Percentiles rank a stretch among this genome's conserved stretches.
phyloP scores from a whole-genome alignment of 768 basidiomycete species.

The Rhizopogon vinicolor region DNA sequence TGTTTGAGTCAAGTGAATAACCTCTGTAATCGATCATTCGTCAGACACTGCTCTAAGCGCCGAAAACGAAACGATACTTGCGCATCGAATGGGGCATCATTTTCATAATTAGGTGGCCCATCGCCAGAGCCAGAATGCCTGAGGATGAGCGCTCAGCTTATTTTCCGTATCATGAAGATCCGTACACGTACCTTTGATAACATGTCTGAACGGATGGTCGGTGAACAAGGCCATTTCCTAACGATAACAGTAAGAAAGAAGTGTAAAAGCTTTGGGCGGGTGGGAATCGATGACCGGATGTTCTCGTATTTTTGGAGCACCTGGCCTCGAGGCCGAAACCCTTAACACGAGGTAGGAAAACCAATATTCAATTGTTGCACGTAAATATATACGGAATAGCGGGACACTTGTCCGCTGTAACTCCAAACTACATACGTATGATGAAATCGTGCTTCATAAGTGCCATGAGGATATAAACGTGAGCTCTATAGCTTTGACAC shows the following conservation, averaged over 20 bases:
- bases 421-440: not conserved
- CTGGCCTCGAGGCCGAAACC: slow-evolving; percentile 11
- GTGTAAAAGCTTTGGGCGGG: slow-evolving; percentile 14
- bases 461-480: not conserved
- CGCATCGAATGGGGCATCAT: slow-evolving; percentile 35
- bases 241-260: slow-evolving; percentile 9
- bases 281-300: slow-evolving; percentile 18
- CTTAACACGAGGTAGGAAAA: slow-evolving; percentile 21
- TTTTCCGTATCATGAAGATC: not conserved
- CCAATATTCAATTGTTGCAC: slow-evolving; percentile 7
- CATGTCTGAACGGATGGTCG: slow-evolving; percentile 29
- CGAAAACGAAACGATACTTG: slow-evolving; percentile 15
- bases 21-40: slow-evolving; percentile 34
- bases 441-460: not conserved
- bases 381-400: slow-evolving; percentile 6
- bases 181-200: slow-evolving; percentile 22
- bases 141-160: slow-evolving; percentile 9
- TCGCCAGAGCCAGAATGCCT: slow-evolving; percentile 45
- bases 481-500: not conserved
- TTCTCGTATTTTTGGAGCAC: slow-evolving; percentile 13
- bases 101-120: slow-evolving; percentile 49
- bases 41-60: slow-evolving; percentile 1
- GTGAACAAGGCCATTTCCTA: slow-evolving; percentile 26
- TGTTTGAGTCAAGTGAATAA: slow-evolving; percentile 68
- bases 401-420: not conserved